These are phyloP conservation scores for Candida tibetensis DNA, from an alignment of 805 yeast species.

Conservation along the genomic window DNA sequence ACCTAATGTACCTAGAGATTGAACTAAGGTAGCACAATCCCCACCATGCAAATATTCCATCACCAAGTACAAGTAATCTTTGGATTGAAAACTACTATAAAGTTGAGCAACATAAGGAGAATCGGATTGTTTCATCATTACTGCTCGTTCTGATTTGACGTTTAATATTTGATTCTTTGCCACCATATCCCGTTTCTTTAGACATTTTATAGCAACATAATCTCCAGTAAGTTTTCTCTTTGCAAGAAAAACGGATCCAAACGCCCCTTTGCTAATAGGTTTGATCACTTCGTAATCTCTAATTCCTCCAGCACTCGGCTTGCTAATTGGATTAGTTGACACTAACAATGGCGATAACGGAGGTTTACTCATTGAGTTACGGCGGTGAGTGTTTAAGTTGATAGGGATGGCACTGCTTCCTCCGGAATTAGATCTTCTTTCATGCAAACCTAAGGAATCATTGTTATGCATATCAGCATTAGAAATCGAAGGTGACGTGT, in stretches of 20 bases:
- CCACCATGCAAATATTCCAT: constrained; percentile 98
- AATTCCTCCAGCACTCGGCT: constrained; percentile 64
- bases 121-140: constrained; percentile 95
- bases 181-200: constrained; percentile 92
- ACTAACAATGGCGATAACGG: constrained; percentile 81
- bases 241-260: constrained; percentile 91
- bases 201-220: constrained; percentile 88
- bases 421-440: constrained; percentile 20
- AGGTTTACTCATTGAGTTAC: constrained; percentile 36
- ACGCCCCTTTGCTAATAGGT: constrained; percentile 96
- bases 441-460: constrained; percentile 11
- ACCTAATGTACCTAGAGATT: constrained; percentile 78
- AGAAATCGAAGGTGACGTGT: constrained; percentile 12
- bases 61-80: constrained; percentile 81
- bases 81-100: constrained; percentile 83
- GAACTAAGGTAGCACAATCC: constrained; percentile 83
- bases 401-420: constrained; percentile 9
- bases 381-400: background rate
- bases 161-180: constrained; percentile 95
- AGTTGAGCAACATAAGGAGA: constrained; percentile 91
- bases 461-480: constrained; percentile 9
- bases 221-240: constrained; percentile 86
- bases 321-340: constrained; percentile 54
- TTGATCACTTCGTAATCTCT: constrained; percentile 86
- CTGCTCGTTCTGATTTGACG: constrained; percentile 92